Conservation (phyloP, 2,329 filamentous ascomycete genomes). For the Balansia obtecta region DNA sequence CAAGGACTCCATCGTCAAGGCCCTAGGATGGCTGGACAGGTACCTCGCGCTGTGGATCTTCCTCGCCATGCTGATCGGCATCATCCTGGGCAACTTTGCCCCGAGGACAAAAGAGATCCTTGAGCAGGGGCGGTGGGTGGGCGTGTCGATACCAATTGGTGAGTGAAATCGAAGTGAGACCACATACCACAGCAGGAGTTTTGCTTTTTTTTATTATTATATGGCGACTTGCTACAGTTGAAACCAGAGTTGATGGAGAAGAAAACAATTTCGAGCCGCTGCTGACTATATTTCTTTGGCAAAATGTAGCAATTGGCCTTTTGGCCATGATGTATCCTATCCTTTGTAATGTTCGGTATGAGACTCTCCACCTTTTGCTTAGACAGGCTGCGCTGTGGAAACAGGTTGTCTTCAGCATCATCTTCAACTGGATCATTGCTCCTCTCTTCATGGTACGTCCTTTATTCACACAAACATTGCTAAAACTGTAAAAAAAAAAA, state of each 20-base stretch:
- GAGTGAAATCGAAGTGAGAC: conserved; percentile 7
- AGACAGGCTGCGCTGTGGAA: conserved; percentile 53
- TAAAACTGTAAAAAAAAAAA: not conserved
- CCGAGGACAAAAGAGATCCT: conserved; percentile 46
- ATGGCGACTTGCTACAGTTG: too few species aligned
- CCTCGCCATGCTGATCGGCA: conserved; percentile 63
- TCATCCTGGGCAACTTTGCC: conserved; percentile 67
- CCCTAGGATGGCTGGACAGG: conserved; percentile 47
- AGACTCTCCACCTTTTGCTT: conserved; percentile 58
- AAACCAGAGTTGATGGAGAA: too few species aligned
- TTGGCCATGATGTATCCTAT: conserved; percentile 95
- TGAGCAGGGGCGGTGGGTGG: conserved; percentile 60
- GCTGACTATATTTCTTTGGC: not conserved
- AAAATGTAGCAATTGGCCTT: conserved; percentile 53
- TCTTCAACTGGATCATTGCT: conserved; percentile 74
- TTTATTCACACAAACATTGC: not conserved
- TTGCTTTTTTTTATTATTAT: not conserved
- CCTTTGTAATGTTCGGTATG: conserved; percentile 73
- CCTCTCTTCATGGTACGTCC: conserved; percentile 63
- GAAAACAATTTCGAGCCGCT: too few species aligned
- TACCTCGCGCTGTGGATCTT: conserved; percentile 63
- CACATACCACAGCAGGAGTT: too few species aligned
- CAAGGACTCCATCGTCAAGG: conserved; percentile 28
- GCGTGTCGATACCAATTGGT: conserved; percentile 55
- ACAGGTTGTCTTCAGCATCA: conserved; percentile 64